Evolutionary conservation across 148 eudicot species (phyloP).

Genomic region (Rhododendron kiyosumense): DNA sequence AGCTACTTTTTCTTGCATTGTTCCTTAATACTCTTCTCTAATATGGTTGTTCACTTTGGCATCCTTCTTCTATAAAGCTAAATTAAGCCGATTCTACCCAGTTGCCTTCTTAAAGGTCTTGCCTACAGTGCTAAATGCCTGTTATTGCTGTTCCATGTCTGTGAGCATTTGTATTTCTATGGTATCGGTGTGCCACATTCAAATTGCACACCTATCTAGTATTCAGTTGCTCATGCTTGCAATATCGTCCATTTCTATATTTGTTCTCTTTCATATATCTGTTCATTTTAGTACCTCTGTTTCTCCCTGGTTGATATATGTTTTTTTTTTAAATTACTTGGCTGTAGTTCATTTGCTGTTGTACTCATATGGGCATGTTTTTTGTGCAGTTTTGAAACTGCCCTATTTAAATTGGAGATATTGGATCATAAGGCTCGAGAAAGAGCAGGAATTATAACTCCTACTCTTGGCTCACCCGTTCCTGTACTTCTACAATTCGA

Average conservation of each 20-base stretch:
- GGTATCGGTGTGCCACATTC: not conserved
- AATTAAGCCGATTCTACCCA: not conserved
- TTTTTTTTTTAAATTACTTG: conserved; percentile 2
- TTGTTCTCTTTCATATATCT: not conserved
- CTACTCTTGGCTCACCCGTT: conserved; percentile 74
- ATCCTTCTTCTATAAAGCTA: not conserved
- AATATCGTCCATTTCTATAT: no score
- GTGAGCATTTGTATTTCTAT: not conserved
- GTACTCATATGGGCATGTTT: conserved; percentile 16
- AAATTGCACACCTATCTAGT: not conserved
- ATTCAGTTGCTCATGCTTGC: not conserved
- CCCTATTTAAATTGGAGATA: conserved; percentile 79
- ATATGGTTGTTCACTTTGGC: not conserved
- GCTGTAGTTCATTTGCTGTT: conserved; percentile 1
- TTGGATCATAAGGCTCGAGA: conserved; percentile 91
- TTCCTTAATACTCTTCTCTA: not conserved
- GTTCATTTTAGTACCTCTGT: not conserved
- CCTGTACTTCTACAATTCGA: conserved; percentile 78
- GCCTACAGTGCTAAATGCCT: not conserved
- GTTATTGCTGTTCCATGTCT: not conserved
- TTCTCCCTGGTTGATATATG: not conserved
- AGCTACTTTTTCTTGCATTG: not conserved
- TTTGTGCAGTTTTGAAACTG: conserved; percentile 60
- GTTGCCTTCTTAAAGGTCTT: not conserved
- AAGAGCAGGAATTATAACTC: conserved; percentile 84